Conservation (phyloP, 2,329 filamentous ascomycete genomes). For the Aschersonia sp. region DNA sequence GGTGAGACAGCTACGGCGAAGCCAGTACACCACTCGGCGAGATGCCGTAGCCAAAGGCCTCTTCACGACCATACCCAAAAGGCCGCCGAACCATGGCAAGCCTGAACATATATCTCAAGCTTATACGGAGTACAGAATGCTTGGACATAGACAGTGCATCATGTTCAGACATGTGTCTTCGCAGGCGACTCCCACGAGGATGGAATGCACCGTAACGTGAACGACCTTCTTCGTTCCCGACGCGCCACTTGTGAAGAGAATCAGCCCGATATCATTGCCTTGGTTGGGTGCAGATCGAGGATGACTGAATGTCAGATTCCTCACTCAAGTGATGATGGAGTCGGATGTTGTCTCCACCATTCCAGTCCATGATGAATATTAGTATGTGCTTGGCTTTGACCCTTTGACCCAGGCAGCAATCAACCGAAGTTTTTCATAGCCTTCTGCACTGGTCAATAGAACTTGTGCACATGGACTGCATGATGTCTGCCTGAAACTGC, state of each 20-base stretch:
- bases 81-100: constrained; percentile 28
- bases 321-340: constrained; percentile 10
- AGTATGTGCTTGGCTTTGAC: constrained; percentile 17
- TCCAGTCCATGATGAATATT: constrained; percentile 23
- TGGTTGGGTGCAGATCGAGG: constrained; percentile 19
- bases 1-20: constrained; percentile 32
- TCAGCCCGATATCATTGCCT: constrained; percentile 31
- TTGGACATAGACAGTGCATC: constrained; percentile 23
- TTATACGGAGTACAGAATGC: constrained; percentile 36
- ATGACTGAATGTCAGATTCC: neutral
- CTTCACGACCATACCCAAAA: constrained; percentile 28
- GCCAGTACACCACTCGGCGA: constrained; percentile 24
- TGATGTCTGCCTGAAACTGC: constrained; percentile 35
- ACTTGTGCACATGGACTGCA: constrained; percentile 28
- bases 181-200: constrained; percentile 34
- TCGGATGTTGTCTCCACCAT: constrained; percentile 20
- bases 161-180: constrained; percentile 40
- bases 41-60: constrained; percentile 21
- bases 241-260: constrained; percentile 43
- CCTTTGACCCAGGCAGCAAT: constrained; percentile 12
- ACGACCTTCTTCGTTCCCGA: constrained; percentile 45
- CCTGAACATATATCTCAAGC: constrained; percentile 9
- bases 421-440: constrained; percentile 25
- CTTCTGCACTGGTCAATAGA: constrained; percentile 27
- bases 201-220: constrained; percentile 33